A percentile compares a stretch with the other conserved stretches of the same genome.
Evolutionary conservation across 192 early-diverging fungal species (phyloP).

Genomic region (Coemansia sp.): DNA sequence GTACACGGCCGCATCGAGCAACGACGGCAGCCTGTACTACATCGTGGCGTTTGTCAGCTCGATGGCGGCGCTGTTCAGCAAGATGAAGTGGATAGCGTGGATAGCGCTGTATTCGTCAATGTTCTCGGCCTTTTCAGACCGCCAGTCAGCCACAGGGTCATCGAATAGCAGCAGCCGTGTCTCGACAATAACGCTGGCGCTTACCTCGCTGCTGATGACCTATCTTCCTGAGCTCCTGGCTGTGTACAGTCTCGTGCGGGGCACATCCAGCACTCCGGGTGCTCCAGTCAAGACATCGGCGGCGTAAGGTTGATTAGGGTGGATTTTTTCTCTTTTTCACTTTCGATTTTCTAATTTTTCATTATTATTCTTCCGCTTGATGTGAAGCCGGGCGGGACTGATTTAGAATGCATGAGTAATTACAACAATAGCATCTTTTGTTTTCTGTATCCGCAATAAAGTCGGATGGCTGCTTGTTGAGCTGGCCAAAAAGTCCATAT

Average conservation of each 20-base stretch:
- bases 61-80: conserved; percentile 46
- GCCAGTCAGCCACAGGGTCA: conserved; percentile 29
- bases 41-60: conserved; percentile 44
- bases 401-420: too few relatives aligned
- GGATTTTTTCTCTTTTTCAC: too few relatives aligned
- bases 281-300: too few relatives aligned
- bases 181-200: conserved; percentile 47
- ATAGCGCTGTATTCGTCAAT: conserved; percentile 36
- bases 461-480: too few relatives aligned
- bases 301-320: too few relatives aligned
- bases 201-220: conserved; percentile 41
- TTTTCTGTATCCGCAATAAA: too few relatives aligned
- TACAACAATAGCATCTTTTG: too few relatives aligned
- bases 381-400: too few relatives aligned
- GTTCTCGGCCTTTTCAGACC: conserved; percentile 43
- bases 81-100: conserved; percentile 44
- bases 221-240: conserved; percentile 42
- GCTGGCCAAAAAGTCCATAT: too few relatives aligned
- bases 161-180: conserved; percentile 27
- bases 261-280: background rate
- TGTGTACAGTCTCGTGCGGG: conserved; percentile 18
- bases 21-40: conserved; percentile 49
- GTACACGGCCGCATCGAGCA: conserved; percentile 38
- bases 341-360: too few relatives aligned
- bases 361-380: too few relatives aligned